Evolutionary conservation across 2,329 filamentous ascomycete species (phyloP).

Genomic region (Talaromyces amestolkiae): DNA sequence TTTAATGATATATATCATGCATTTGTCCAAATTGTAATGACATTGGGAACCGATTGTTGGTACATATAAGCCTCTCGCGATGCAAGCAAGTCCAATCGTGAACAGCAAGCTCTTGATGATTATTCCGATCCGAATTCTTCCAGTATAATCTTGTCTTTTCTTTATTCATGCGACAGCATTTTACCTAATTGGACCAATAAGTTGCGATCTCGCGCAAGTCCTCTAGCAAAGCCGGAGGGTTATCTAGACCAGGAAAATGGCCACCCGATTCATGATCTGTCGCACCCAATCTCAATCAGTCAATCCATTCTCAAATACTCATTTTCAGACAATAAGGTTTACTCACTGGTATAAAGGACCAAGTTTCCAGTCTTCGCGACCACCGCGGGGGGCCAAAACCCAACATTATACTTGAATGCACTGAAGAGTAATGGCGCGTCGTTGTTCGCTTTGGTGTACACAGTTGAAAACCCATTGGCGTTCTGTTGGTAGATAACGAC

Average conservation of each 20-base stretch:
- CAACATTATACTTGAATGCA: background rate
- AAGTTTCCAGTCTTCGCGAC: background rate
- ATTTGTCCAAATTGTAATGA: too few species aligned
- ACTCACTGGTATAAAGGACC: constrained; percentile 1
- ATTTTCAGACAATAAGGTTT: background rate
- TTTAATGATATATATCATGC: too few species aligned
- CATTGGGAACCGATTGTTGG: too few species aligned
- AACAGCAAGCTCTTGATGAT: background rate
- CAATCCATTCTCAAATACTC: background rate
- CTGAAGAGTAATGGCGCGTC: constrained; percentile 1
- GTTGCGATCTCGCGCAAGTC: constrained; percentile 1
- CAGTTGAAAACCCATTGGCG: background rate
- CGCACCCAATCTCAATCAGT: background rate
- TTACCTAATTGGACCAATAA: background rate
- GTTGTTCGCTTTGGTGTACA: background rate
- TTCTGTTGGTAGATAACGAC: constrained; percentile 6
- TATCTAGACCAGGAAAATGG: constrained; percentile 1
- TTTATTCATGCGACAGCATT: background rate
- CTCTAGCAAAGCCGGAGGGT: background rate
- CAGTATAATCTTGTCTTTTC: background rate
- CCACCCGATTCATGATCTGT: constrained; percentile 3
- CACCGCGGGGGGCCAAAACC: background rate
- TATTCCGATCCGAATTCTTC: background rate
- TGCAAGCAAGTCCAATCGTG: background rate
- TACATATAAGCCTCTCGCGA: too few species aligned